Conservation (phyloP, 1,284 basidiomycete species). For the Exsudoporus floridanus region DNA sequence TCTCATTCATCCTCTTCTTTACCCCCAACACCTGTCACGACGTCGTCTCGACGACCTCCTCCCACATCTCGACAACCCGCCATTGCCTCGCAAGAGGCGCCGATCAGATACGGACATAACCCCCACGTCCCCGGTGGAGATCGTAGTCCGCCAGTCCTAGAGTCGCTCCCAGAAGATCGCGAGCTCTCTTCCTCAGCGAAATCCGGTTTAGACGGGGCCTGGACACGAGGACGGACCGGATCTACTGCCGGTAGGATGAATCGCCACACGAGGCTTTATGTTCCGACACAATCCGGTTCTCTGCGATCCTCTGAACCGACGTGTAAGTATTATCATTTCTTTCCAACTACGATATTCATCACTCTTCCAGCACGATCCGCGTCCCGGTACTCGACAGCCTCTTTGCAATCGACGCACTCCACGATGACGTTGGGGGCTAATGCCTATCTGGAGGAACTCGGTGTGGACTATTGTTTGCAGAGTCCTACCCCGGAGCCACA, state of each 20-base stretch:
- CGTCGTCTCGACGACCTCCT: conserved; percentile 29
- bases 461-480: conserved; percentile 44
- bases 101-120: conserved; percentile 52
- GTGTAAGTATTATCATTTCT: conserved; percentile 11
- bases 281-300: conserved; percentile 7
- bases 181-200: conserved; percentile 34
- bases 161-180: conserved; percentile 52
- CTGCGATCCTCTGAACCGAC: conserved; percentile 8
- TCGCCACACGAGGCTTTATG: conserved; percentile 23
- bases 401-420: conserved; percentile 26
- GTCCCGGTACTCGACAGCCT: conserved; percentile 22
- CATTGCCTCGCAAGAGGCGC: conserved; percentile 39
- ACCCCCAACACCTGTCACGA: conserved; percentile 20
- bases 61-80: conserved; percentile 19
- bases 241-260: conserved; percentile 20
- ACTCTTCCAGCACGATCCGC: conserved; percentile 17
- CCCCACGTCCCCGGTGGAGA: conserved; percentile 34
- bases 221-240: conserved; percentile 7
- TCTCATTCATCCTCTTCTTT: conserved; percentile 36
- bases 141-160: conserved; percentile 35
- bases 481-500: conserved; percentile 34
- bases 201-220: background rate
- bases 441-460: conserved; percentile 40
- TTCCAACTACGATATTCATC: background rate
- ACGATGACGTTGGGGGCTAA: conserved; percentile 18